Evolutionary conservation across 371 early-diverging fungal genomes (phyloP).

Genomic region (Rhizopus sp.): DNA sequence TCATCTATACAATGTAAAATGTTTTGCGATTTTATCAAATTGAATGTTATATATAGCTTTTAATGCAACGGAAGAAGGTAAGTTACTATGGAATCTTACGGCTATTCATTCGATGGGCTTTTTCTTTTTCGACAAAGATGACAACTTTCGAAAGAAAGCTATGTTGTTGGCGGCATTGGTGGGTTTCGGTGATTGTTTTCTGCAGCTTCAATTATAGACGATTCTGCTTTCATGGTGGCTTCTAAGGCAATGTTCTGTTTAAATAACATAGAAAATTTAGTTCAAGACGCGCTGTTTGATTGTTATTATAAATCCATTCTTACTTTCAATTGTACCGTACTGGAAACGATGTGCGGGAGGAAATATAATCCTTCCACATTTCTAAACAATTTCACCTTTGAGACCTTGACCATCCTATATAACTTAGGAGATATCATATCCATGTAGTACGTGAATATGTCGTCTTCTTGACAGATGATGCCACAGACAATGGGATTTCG

Average conservation of each 20-base stretch:
- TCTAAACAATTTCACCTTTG: conserved; percentile 11
- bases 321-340: conserved; percentile 18
- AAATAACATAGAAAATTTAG: conserved; percentile 18
- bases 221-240: conserved; percentile 9
- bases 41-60: conserved; percentile 15
- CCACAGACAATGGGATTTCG: conserved; percentile 19
- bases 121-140: conserved; percentile 18
- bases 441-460: conserved; percentile 13
- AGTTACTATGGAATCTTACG: conserved; percentile 11
- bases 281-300: conserved; percentile 15
- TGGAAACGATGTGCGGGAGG: conserved; percentile 14
- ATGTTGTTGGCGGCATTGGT: conserved; percentile 15
- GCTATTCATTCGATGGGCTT: conserved; percentile 13
- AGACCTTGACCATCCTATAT: conserved; percentile 11
- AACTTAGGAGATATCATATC: conserved; percentile 15
- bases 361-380: conserved; percentile 13
- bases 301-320: conserved; percentile 17
- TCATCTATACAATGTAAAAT: conserved; percentile 3
- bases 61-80: conserved; percentile 10
- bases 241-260: conserved; percentile 19
- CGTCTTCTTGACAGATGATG: conserved; percentile 10
- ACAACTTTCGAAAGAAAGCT: conserved; percentile 16
- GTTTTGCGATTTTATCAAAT: conserved; percentile 1
- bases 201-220: conserved; percentile 13
- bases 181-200: conserved; percentile 15